Conservation (phyloP, 2,329 filamentous ascomycete species). For the Trichophyton schoenleinii region DNA sequence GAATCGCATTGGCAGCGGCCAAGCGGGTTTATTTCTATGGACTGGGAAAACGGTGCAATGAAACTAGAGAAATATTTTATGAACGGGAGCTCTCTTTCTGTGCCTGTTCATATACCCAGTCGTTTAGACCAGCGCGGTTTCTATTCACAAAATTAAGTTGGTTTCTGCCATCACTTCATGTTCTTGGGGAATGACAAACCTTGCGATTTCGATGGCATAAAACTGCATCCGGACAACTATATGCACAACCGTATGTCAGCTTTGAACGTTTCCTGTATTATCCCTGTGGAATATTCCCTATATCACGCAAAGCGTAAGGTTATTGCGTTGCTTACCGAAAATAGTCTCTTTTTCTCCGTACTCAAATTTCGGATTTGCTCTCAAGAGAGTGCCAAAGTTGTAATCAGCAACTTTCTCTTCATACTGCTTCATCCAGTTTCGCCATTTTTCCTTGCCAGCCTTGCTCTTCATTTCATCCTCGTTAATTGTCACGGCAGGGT, state of each 20-base stretch:
- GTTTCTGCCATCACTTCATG: no score
- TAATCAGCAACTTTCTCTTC: conserved; percentile 93
- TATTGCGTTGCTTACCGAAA: conserved; percentile 52
- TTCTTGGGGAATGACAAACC: conserved; percentile 34
- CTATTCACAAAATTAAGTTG: conserved; percentile 25
- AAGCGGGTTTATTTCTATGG: neutral
- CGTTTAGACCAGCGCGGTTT: conserved; percentile 80
- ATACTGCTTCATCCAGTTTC: conserved; percentile 85
- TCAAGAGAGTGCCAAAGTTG: conserved; percentile 93
- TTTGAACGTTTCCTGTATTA: neutral
- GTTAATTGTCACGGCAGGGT: conserved; percentile 65
- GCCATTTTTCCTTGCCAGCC: conserved; percentile 83
- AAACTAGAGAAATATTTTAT: neutral
- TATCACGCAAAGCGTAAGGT: neutral
- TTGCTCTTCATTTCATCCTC: conserved; percentile 99
- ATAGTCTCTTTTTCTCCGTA: conserved; percentile 85
- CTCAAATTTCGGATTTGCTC: conserved; percentile 63
- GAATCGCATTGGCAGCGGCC: neutral
- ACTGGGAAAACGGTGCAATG: neutral
- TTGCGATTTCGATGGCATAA: conserved; percentile 63
- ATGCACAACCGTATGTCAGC: neutral
- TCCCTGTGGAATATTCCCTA: neutral
- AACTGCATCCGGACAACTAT: conserved; percentile 64
- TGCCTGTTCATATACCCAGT: conserved; percentile 88
- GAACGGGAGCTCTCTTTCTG: conserved; percentile 31